These are phyloP conservation scores for Diplodia scrobiculata DNA, from an alignment of 2,329 filamentous ascomycete genomes.

Conservation along the genomic window DNA sequence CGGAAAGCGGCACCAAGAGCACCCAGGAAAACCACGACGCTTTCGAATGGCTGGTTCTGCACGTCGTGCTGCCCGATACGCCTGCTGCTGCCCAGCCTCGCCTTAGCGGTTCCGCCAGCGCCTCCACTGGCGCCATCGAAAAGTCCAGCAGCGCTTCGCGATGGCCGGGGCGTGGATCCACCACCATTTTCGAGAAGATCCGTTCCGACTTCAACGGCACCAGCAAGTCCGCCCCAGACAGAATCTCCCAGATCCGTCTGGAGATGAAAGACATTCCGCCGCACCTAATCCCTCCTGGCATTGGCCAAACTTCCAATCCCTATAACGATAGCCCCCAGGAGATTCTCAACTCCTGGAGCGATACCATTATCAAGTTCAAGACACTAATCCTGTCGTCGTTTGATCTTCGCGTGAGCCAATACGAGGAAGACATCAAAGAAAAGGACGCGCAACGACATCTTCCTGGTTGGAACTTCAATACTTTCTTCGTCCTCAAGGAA, in stretches of 20 bases:
- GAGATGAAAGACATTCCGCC: constrained; percentile 52
- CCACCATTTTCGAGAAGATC: constrained; percentile 85
- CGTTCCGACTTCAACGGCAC: constrained; percentile 84
- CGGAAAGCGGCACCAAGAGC: constrained; percentile 58
- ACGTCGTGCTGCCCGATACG: constrained; percentile 88
- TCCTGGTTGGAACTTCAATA: constrained; percentile 99
- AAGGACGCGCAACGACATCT: constrained; percentile 83
- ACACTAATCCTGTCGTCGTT: constrained; percentile 84
- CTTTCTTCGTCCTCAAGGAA: constrained; percentile 97
- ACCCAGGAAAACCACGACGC: constrained; percentile 92
- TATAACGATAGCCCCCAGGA: constrained; percentile 75
- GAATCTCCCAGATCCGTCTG: constrained; percentile 82
- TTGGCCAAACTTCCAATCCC: constrained; percentile 42
- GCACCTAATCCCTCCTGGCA: constrained; percentile 49
- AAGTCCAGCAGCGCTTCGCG: constrained; percentile 66
- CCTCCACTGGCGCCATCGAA: constrained; percentile 61
- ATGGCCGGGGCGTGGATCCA: constrained; percentile 75
- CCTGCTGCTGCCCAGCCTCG: constrained; percentile 76
- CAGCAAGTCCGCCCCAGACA: constrained; percentile 71
- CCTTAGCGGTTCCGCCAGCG: constrained; percentile 54
- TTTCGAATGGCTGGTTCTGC: constrained; percentile 91
- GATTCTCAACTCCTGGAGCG: constrained; percentile 77
- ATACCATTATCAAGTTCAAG: constrained; percentile 85
- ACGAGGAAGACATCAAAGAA: constrained; percentile 95
- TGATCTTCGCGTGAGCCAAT: constrained; percentile 85